Percentiles rank a stretch among this genome's conserved stretches.
phyloP scores from a whole-genome alignment of 2,329 filamentous ascomycete genomes.

The Rutstroemia sp. region DNA sequence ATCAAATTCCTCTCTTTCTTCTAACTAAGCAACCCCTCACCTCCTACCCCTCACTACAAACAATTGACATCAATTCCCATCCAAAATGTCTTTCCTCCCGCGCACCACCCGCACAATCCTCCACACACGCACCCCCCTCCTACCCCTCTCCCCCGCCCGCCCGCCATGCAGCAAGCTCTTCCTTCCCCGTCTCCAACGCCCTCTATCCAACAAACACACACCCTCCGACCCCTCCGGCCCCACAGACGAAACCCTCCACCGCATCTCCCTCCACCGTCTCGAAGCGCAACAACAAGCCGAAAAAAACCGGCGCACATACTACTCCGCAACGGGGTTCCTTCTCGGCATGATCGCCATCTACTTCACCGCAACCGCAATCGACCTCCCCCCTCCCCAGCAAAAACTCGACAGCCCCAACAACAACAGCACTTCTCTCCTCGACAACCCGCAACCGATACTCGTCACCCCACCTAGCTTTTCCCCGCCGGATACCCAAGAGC shows the following conservation, averaged over 20 bases:
- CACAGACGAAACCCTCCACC: conserved; percentile 11
- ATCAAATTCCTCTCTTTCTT: no score
- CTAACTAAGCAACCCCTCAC: no score
- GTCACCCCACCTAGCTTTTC: conserved; percentile 24
- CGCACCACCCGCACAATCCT: conserved; percentile 1
- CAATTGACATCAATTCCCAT: neutral
- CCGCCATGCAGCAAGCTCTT: conserved; percentile 3
- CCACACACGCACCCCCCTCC: neutral
- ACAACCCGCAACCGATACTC: conserved; percentile 15
- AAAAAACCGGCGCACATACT: conserved; percentile 27
- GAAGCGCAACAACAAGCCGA: conserved; percentile 20
- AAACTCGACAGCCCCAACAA: conserved; percentile 14
- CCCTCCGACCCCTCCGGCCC: conserved; percentile 1
- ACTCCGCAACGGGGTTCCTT: conserved; percentile 22
- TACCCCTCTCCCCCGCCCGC: conserved; percentile 1
- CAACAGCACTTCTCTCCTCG: no score
- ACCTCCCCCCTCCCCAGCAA: conserved; percentile 14
- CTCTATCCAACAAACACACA: neutral
- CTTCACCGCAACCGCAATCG: conserved; percentile 25
- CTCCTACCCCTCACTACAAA: no score
- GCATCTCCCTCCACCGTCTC: conserved; percentile 25
- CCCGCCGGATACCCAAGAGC: conserved; percentile 13
- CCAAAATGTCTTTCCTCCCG: neutral
- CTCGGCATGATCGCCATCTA: conserved; percentile 28
- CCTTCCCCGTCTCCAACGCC: neutral